Base-by-base conservation (phyloP, 2,329 filamentous ascomycete species). In the Apiospora aurea region DNA sequence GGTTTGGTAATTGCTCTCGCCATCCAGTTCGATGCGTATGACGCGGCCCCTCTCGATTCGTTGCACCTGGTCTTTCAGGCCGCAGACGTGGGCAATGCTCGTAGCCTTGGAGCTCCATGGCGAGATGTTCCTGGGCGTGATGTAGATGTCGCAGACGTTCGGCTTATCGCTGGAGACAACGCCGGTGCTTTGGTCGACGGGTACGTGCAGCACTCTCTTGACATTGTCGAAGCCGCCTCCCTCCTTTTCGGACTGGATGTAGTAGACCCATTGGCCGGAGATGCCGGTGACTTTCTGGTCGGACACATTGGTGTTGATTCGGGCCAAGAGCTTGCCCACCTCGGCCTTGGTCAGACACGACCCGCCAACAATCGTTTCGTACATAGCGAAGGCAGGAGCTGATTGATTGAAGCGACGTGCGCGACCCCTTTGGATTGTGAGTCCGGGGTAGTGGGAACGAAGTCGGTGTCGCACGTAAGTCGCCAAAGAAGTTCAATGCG, bases 21-120 rank as follows among this genome's bases (percentile, higher is more conserved):
- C 84, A 68, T 90, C 89, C 80, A 92, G 91, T 75, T 85, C 87
- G 77, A 93, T 87, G 76, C 91, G 92, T 74, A 98, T 88, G 77
- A 93, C 88, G 77, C 96, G 90, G 70, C 95, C 96, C 76, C 95
- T 90, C 84, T 99, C 96, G 76, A 98, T 93, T 72, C 96, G 92
- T 79, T 92, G 89, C 43, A 93, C 88, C 70, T 90, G 83, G 57
- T 88, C 85, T 76, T 91, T 90, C 73, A 98, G 86, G 38, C 94
- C 95, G 80, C 96, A 98, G 44, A 98, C 96, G 76, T 96, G 91
- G 70, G 96, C 93, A 81, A 98, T 98, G 80, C 91, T 96, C 67
- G 96, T 97, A 41, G 95, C 96, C 82, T 98, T 95, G 71, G 95
- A 97, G 83, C 95, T 98, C 96, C 96, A 99, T 80, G 96, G 96